Conservation (phyloP, 1,139 yeast genomes). For the Pichia sp. region DNA sequence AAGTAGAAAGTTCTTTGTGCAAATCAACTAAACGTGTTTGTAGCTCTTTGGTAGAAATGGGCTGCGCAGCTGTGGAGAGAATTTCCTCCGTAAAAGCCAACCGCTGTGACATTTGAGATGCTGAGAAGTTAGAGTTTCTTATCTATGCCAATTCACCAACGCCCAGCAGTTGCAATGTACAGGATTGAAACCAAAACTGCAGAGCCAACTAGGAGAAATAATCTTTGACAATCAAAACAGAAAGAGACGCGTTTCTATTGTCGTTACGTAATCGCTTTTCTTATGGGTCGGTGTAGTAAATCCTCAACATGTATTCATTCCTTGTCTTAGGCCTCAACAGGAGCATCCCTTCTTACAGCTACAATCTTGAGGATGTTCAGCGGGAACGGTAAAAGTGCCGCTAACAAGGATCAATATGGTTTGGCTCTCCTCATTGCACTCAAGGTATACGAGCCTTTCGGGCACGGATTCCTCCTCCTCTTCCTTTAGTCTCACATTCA, state of each 20-base stretch:
- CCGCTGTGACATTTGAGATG: background rate
- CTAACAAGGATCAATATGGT: background rate
- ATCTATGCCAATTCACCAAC: too few species aligned
- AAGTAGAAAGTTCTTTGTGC: conserved; percentile 55
- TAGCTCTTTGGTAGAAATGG: conserved; percentile 58
- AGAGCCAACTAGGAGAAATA: background rate
- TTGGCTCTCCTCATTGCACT: background rate
- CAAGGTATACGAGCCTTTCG: background rate
- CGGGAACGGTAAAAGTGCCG: background rate
- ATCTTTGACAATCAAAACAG: background rate
- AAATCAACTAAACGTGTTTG: conserved; percentile 40
- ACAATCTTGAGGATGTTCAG: background rate
- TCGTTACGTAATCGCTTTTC: background rate
- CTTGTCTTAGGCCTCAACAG: background rate
- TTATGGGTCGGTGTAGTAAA: background rate
- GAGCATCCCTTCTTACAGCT: background rate
- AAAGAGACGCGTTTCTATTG: background rate
- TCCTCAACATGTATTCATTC: background rate
- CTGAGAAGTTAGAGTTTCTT: background rate
- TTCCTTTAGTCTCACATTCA: conserved; percentile 37
- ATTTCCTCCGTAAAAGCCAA: conserved; percentile 25
- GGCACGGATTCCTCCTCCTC: conserved; percentile 14
- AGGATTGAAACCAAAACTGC: background rate
- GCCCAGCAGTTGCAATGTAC: too few species aligned
- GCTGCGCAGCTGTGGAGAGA: conserved; percentile 49